Evolutionary conservation across 1,284 basidiomycete genomes (phyloP), one percentile per base, ranked within the genome.

Genomic region (Xerocomus alliaceus): DNA sequence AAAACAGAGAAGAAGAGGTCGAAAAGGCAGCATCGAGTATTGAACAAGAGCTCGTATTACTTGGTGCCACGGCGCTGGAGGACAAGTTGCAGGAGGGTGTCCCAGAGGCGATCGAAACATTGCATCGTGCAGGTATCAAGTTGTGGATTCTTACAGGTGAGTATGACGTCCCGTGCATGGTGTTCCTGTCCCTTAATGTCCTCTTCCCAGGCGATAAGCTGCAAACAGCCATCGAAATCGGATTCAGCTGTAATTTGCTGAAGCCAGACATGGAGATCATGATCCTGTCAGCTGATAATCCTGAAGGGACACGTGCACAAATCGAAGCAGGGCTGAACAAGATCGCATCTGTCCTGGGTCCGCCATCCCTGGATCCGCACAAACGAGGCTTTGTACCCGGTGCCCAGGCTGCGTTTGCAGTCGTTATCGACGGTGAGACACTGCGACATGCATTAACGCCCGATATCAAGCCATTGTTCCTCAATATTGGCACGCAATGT

Each of bases 41-140:
- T 67, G 96, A 99, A 74, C 88, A 92, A 71, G 87, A 87, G 37
- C 79, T 99, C 52, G 77, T 80, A 20, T 91, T 99, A 56, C 83
- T 99, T 5, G 96, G 97, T 2, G 97, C 96, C 4, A 98, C 97
- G 0, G 96, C 96, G 4, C 78, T 99, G 54, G 96, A 99, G 77
- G 97, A 98, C 78, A 98, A 98, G 81, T 79, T 98, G 64, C 97
- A 99, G 76, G 94, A 93, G 70, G 96, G 97, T 31, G 96, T 99
- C 1, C 97, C 97, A 0, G 95, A 97, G 63, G 92, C 97, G 0
- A 98, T 99, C 68, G 94, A 95, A 68, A 92, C 85, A 61, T 81
- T 99, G 22, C 96, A 98, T 73, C 83, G 86, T 45, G 97, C 96
- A 1, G 96, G 96, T 11, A 98, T 99, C 82, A 98, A 98, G 79